A percentile compares a stretch with the other conserved stretches of the same genome.
Evolutionary conservation across 352 stramenopile genomes (phyloP).

Genomic region (Aphanomyces cochlioides): DNA sequence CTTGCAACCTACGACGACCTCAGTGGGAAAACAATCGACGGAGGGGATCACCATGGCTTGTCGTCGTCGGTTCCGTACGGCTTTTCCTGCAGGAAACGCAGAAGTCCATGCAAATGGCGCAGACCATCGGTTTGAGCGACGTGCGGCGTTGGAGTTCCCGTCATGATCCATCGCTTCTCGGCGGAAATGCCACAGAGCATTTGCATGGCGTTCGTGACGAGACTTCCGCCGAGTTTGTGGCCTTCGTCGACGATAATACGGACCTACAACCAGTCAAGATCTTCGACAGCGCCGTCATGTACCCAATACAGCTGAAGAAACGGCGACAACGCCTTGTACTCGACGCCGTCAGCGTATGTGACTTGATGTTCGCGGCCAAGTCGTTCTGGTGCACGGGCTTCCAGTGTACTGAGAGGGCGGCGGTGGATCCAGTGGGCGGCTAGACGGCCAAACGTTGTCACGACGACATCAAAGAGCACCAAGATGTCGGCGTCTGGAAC

Average conservation of each 20-base stretch:
- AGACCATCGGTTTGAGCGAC: constrained; percentile 81
- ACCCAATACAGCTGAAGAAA: constrained; percentile 65
- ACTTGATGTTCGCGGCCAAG: constrained; percentile 55
- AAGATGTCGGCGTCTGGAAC: constrained; percentile 47
- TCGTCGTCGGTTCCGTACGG: constrained; percentile 75
- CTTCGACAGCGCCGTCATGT: background rate
- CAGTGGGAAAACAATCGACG: background rate
- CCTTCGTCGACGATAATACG: constrained; percentile 95
- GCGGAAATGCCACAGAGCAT: constrained; percentile 79
- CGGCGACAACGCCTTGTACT: constrained; percentile 31
- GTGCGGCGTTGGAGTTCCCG: constrained; percentile 93
- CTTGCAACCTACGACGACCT: constrained; percentile 38
- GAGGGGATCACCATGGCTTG: constrained; percentile 45
- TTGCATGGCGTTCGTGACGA: constrained; percentile 61
- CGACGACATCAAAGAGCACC: constrained; percentile 60
- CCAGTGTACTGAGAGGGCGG: constrained; percentile 54
- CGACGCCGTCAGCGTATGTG: constrained; percentile 17
- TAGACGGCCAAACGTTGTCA: constrained; percentile 67
- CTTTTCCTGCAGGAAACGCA: constrained; percentile 88
- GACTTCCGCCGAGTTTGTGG: constrained; percentile 85
- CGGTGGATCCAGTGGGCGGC: constrained; percentile 60
- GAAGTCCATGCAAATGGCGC: constrained; percentile 84
- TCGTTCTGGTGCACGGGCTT: constrained; percentile 57
- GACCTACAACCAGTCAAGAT: constrained; percentile 48
- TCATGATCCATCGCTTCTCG: constrained; percentile 95